Evolutionary conservation across 495 filamentous ascomycete genomes (phyloP).

Genomic region (Venustampulla echinocandica): DNA sequence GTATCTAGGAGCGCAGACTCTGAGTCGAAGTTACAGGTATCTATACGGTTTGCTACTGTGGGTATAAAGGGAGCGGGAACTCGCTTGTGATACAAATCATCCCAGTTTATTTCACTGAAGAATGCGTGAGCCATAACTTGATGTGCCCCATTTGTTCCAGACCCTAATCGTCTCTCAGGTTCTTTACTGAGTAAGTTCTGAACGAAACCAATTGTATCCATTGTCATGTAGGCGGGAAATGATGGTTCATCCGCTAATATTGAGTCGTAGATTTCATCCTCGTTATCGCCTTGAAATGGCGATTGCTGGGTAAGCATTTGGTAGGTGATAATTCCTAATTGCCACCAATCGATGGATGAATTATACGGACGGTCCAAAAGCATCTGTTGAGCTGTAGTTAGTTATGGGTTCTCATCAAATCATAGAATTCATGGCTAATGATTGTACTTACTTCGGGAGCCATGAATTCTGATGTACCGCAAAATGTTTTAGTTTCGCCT

Average conservation of each 20-base stretch:
- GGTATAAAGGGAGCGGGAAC: conserved; percentile 81
- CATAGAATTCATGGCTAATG: too few species aligned
- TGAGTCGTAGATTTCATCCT: conserved; percentile 97
- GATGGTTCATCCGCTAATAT: conserved; percentile 94
- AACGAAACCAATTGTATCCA: conserved; percentile 88
- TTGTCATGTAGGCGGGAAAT: conserved; percentile 95
- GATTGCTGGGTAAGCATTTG: conserved; percentile 98
- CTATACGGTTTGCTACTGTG: conserved; percentile 73
- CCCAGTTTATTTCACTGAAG: conserved; percentile 94
- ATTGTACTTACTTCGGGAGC: conserved; percentile 85
- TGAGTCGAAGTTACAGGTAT: conserved; percentile 95
- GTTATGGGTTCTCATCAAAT: too few species aligned
- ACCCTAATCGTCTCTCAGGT: conserved; percentile 80
- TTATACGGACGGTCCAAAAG: conserved; percentile 95
- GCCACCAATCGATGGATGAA: conserved; percentile 96
- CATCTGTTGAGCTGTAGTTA: too few species aligned
- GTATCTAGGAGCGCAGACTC: too few species aligned
- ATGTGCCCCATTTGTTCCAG: conserved; percentile 89
- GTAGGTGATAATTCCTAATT: conserved; percentile 94
- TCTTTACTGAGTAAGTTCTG: conserved; percentile 93
- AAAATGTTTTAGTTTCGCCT: conserved; percentile 89
- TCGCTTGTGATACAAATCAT: conserved; percentile 90
- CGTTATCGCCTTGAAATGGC: conserved; percentile 95
- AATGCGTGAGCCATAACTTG: conserved; percentile 97
- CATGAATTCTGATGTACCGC: conserved; percentile 97